Base-by-base conservation (phyloP, 1,284 basidiomycete species). In the Phellopilus nigrolimitatus region DNA sequence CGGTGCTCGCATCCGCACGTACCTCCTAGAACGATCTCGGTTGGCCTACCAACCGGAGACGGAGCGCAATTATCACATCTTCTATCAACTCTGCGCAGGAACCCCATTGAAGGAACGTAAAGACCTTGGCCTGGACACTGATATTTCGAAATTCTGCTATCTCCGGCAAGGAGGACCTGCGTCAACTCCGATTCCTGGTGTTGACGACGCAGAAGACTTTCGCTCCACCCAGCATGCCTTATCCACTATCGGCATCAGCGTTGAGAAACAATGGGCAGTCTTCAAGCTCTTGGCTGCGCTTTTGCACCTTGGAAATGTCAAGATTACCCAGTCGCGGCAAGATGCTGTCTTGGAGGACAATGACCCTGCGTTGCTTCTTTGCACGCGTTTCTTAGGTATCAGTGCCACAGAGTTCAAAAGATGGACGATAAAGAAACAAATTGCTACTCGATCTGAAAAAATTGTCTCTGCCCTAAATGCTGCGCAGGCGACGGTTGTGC, bases 51-150 rank as follows among this genome's bases (percentile, higher is more conserved):
- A 99, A 69, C 95, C 97, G 13, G 79, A 91, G 59, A 93, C 89
- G 17, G 97, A 99, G 70, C 85, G 97, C 53, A 99, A 99, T 69
- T 99, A 99, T 68, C 97, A 99, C 70, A 97, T 99, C 64, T 99
- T 99, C 75, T 99, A 99, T 70, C 97, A 99, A 68, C 75, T 99
- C n/a, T 93, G 95, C 61, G 91, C 95, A 2, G 97, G 97, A 48
- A 94, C 93, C 3, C 95, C 95, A 1, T 74, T 89, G 21, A 95
- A 97, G 65, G 95, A 99, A 65, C 84, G 92, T 41, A 97, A 97
- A 68, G 92, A 97, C 62, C 80, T 99, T 36, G 93, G 91, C 4
- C 76, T 99, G 38, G 90, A 94, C 57, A 74, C 77, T 5, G 91
- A 95, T 63, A 76, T 89, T 51, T 84, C 82, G 33, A 90, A 94